Conservation (phyloP, 768 basidiomycete species). For the Russula vinacea region DNA sequence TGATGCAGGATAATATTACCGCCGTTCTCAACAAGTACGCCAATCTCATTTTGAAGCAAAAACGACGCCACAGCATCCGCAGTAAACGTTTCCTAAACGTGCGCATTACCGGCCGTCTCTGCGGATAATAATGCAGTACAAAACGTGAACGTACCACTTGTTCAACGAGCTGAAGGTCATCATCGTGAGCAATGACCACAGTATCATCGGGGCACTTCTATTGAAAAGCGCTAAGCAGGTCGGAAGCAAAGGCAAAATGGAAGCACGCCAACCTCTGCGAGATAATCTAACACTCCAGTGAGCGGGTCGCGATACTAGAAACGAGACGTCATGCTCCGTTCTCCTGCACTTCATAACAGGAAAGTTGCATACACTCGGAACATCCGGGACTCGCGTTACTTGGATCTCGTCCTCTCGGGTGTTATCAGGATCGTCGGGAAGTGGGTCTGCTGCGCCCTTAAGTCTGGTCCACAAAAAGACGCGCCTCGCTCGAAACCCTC, state of each 20-base stretch:
- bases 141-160: constrained; percentile 17
- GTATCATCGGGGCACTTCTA: constrained; percentile 18
- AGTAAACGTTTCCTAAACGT: constrained; percentile 14
- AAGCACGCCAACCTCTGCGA: constrained; percentile 15
- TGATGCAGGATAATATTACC: neutral
- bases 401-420: constrained; percentile 3
- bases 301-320: constrained; percentile 21
- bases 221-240: neutral
- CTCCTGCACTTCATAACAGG: neutral
- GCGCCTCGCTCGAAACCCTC: constrained; percentile 19
- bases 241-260: neutral
- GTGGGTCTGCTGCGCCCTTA: constrained; percentile 11
- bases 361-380: neutral
- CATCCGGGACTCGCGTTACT: neutral
- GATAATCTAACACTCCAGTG: constrained; percentile 19
- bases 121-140: neutral
- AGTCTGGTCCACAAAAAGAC: neutral
- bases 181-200: constrained; percentile 21
- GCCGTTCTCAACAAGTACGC: constrained; percentile 17
- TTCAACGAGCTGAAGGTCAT: constrained; percentile 15
- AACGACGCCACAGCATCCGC: constrained; percentile 17
- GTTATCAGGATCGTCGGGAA: constrained; percentile 10
- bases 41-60: constrained; percentile 19
- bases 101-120: neutral
- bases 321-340: neutral